These are phyloP conservation scores for Fraxinus angustifolia DNA, from an alignment of 305 asterid genomes.

Conservation along the genomic window DNA sequence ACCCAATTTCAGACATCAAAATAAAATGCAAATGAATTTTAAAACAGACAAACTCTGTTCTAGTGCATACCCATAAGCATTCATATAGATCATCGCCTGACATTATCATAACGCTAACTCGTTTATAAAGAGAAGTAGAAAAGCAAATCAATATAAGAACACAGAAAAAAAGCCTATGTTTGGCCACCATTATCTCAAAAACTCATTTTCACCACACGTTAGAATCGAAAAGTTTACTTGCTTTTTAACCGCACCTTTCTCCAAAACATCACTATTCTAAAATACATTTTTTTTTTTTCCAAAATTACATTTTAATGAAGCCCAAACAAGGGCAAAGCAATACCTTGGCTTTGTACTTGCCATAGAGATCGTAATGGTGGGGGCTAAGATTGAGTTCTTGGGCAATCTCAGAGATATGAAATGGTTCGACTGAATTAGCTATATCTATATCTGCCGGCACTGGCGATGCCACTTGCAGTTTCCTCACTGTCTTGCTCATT, in stretches of 20 bases:
- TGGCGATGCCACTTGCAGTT: constrained; percentile 66
- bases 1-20: neutral
- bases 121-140: neutral
- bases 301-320: no score
- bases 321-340: neutral
- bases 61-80: neutral
- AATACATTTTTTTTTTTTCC: no score
- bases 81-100: neutral
- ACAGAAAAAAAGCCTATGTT: neutral
- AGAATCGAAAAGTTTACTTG: no score
- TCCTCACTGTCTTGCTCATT: constrained; percentile 74
- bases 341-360: constrained; percentile 92
- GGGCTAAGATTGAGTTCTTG: constrained; percentile 63
- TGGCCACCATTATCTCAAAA: no score
- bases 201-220: no score
- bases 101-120: neutral
- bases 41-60: neutral
- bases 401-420: constrained; percentile 79
- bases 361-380: constrained; percentile 78
- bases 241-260: no score
- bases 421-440: constrained; percentile 82
- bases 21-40: neutral
- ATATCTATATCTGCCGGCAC: constrained; percentile 95
- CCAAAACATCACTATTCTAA: no score
- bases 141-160: neutral